Evolutionary conservation across 805 yeast genomes (phyloP), one percentile per base, ranked within the genome.

Genomic region (Candida boidinii): DNA sequence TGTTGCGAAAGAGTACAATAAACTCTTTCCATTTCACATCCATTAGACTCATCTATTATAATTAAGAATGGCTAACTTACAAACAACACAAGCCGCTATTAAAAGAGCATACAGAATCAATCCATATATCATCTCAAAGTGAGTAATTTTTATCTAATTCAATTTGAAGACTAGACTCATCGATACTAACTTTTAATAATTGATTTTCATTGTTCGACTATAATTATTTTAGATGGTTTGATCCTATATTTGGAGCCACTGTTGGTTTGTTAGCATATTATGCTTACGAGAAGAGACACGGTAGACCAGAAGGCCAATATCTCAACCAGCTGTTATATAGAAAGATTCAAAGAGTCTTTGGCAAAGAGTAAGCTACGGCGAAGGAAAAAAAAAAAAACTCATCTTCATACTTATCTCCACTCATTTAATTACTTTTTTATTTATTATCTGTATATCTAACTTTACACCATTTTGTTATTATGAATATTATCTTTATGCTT

Each of bases 201-300:
- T 13, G 23, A 11, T 8, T 7, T 9, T 16, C 32, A 13, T 15
- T 7, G 12, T 16, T 22, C 21, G 9, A 8, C 34, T 34, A 24
- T 40, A 37, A 15, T 40, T 31, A 8, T 3, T 18, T 20, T 26
- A 68, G 79, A 46, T 58, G 63, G 40, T 50, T 69, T 8, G 94
- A 82, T 49, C 86, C 90, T 5, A 18, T 78, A 3, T 68, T 79
- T 40, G 88, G 81, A 3, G 46, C 80, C 3, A 49, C 64, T 0
- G 66, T 80, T 2, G 94, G 94, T 1, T 64, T 69, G 0, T 55
- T 70, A 7, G 73, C 86, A 4, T 82, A 76, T 51, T 77, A 70
- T 41, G 56, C 76, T 8, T 76, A 77, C 42, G 94, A 82, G 49
- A 56, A 49, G 38, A 63, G 82, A 43, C 64, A 64, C 1, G 73